These are phyloP conservation scores for Ulvella scutata DNA, from an alignment of 139 green algal genomes.

Conservation along the genomic window DNA sequence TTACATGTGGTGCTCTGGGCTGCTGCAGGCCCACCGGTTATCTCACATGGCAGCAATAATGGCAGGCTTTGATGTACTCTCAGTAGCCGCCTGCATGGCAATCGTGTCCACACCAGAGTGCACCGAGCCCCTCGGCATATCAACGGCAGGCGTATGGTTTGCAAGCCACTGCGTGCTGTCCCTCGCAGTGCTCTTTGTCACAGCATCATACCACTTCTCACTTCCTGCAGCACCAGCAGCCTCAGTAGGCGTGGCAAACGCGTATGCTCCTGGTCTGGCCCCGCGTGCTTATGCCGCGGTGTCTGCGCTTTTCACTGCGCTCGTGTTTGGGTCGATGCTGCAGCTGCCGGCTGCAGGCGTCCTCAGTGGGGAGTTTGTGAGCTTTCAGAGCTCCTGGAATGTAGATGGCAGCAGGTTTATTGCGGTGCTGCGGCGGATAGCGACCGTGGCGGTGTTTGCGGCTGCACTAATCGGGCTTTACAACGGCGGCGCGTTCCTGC, in stretches of 20 bases:
- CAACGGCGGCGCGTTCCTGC: neutral
- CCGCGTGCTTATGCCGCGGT: neutral
- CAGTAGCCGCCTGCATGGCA: neutral
- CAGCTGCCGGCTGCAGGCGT: neutral
- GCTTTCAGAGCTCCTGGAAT: neutral
- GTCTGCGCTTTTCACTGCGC: neutral
- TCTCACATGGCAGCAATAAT: neutral
- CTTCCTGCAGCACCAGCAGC: neutral
- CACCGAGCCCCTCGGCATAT: conserved; percentile 2
- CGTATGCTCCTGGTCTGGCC: neutral
- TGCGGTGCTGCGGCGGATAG: neutral
- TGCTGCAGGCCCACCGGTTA: neutral
- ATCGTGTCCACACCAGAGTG: neutral
- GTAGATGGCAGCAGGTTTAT: too few relatives aligned
- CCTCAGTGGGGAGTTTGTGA: neutral
- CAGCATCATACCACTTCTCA: neutral
- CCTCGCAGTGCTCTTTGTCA: neutral
- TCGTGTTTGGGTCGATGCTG: neutral
- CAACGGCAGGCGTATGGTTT: neutral
- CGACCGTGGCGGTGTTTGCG: neutral
- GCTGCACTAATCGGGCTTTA: neutral
- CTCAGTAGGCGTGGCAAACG: too few relatives aligned
- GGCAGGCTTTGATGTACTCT: neutral
- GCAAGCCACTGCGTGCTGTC: neutral
- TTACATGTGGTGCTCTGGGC: neutral